Percentiles rank a stretch among this genome's conserved stretches.
These are phyloP conservation scores for Fusarium sp. DNA, from an alignment of 2,329 filamentous ascomycete genomes.

Conservation along the genomic window DNA sequence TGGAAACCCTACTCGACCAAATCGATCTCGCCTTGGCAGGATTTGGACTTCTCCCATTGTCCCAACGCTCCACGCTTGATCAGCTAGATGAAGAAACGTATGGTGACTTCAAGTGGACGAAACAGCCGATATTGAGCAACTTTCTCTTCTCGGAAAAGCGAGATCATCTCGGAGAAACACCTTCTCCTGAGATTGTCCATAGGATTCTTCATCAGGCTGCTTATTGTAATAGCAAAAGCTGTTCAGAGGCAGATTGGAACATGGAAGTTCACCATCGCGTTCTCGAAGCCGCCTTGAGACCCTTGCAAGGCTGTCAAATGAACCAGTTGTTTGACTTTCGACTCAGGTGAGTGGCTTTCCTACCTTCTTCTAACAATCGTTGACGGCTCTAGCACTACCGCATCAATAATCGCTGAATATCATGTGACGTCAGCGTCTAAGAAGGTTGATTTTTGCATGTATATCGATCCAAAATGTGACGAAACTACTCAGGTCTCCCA, in stretches of 20 bases:
- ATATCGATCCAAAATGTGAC: slow-evolving; percentile 12
- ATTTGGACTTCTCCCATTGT: slow-evolving; percentile 2
- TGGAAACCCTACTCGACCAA: slow-evolving; percentile 10
- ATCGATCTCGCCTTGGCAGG: slow-evolving; percentile 8
- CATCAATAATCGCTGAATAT: slow-evolving; percentile 15
- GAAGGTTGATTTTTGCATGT: slow-evolving; percentile 29
- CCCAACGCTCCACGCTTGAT: not conserved
- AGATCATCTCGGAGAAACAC: no score
- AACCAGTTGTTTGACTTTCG: slow-evolving; percentile 14
- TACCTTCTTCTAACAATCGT: not conserved
- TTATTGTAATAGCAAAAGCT: slow-evolving; percentile 1
- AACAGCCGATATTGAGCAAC: no score
- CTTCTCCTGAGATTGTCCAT: not conserved
- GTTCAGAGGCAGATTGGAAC: slow-evolving; percentile 18
- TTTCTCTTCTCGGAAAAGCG: no score
- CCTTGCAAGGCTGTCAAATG: not conserved
- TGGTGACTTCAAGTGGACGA: no score
- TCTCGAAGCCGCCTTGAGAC: slow-evolving; percentile 16
- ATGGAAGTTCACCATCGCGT: slow-evolving; percentile 20
- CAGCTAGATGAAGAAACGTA: not conserved
- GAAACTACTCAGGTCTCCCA: not conserved
- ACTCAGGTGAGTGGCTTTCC: slow-evolving; percentile 1
- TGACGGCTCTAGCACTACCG: not conserved
- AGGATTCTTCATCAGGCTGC: slow-evolving; percentile 19
- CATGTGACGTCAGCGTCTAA: slow-evolving; percentile 7